Conservation (phyloP, 345 rosid species). For the Geranium brycei region DNA sequence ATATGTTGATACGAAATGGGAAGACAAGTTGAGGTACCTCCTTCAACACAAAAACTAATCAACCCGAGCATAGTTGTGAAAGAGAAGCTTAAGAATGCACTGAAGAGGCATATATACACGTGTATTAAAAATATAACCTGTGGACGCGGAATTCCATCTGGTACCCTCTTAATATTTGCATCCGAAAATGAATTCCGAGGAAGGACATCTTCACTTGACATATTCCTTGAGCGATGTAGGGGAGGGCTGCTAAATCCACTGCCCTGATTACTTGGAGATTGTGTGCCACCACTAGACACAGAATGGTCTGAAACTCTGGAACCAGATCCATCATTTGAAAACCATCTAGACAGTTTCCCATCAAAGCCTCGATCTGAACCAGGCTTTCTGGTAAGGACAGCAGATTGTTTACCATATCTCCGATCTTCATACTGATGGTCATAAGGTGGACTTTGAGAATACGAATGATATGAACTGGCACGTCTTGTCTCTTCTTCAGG, state of each 20-base stretch:
- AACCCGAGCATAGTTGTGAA: no score
- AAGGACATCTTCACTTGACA: slow-evolving; percentile 21
- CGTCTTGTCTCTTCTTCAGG: slow-evolving; percentile 58
- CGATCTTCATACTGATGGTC: slow-evolving; percentile 91
- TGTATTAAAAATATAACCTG: slow-evolving; percentile 34
- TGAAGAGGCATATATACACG: no score
- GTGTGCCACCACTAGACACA: slow-evolving; percentile 56
- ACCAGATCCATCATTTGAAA: slow-evolving; percentile 75
- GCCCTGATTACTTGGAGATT: slow-evolving; percentile 62
- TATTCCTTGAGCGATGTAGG: slow-evolving; percentile 31
- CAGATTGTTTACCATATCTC: slow-evolving; percentile 61
- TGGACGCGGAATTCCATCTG: slow-evolving; percentile 31
- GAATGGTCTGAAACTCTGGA: slow-evolving; percentile 76
- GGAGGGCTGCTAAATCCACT: slow-evolving; percentile 48
- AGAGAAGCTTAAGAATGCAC: no score
- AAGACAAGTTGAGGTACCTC: no score
- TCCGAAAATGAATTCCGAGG: slow-evolving; percentile 34
- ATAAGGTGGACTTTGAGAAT: slow-evolving; percentile 96
- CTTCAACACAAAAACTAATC: no score
- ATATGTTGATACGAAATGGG: no score
- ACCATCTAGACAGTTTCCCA: slow-evolving; percentile 64
- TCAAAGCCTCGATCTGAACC: slow-evolving; percentile 72
- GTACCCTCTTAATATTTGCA: slow-evolving; percentile 24
- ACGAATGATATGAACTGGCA: slow-evolving; percentile 94
- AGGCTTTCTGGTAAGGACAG: slow-evolving; percentile 62